Percentiles rank a stretch among this genome's conserved stretches.
phyloP scores from a whole-genome alignment of 768 basidiomycete genomes.

The Hericium alpestre region DNA sequence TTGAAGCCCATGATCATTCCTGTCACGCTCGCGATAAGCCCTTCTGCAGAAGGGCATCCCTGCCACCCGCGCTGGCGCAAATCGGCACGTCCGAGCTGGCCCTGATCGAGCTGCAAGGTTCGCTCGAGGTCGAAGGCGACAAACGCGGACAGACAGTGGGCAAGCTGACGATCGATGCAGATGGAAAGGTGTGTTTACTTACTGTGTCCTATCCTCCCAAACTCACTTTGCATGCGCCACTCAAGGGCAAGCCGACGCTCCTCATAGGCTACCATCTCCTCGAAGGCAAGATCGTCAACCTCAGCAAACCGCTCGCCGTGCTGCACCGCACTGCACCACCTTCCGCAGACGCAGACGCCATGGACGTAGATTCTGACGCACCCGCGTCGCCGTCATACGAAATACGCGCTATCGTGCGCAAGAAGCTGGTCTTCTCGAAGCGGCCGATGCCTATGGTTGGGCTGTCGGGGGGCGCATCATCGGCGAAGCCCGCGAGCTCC shows the following conservation, averaged over 20 bases:
- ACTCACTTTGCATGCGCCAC: too few relatives aligned
- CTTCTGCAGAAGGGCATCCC: slow-evolving; percentile 8
- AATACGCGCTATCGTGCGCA: slow-evolving; percentile 61
- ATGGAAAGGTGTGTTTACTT: slow-evolving; percentile 26
- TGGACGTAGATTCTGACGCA: slow-evolving; percentile 15
- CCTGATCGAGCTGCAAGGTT: slow-evolving; percentile 82
- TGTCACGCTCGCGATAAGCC: neutral
- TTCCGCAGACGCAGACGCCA: neutral
- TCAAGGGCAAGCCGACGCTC: slow-evolving; percentile 67
- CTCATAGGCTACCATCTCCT: slow-evolving; percentile 82
- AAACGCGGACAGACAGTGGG: slow-evolving; percentile 67
- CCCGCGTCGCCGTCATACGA: slow-evolving; percentile 16
- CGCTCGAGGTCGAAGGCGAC: slow-evolving; percentile 61
- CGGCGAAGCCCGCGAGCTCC: neutral
- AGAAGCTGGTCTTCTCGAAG: slow-evolving; percentile 77
- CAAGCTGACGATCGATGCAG: slow-evolving; percentile 54
- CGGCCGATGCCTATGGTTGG: slow-evolving; percentile 65
- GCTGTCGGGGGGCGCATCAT: neutral
- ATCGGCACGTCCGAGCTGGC: slow-evolving; percentile 74
- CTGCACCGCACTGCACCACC: slow-evolving; percentile 32
- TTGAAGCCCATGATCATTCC: neutral
- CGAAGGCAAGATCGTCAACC: slow-evolving; percentile 69
- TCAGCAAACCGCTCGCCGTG: slow-evolving; percentile 77
- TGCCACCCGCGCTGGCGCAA: slow-evolving; percentile 55
- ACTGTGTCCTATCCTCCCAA: too few relatives aligned